Base-by-base conservation (phyloP, 352 stramenopile genomes). In the Phytopythium vexans region DNA sequence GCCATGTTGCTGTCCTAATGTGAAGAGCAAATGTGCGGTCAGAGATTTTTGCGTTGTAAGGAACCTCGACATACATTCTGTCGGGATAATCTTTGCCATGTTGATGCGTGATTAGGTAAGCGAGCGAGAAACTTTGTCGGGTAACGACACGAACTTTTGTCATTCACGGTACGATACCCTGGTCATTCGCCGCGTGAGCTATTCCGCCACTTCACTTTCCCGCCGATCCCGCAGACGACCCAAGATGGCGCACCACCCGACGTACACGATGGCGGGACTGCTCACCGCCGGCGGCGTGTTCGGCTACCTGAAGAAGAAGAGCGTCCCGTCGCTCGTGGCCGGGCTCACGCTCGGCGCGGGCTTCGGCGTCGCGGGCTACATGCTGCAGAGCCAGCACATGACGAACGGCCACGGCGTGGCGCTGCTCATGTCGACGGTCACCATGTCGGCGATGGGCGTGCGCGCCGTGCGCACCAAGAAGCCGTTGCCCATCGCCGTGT, bases 381-480 rank as follows among this genome's bases (percentile, higher is more conserved):
- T 95, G 65, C 70, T 96, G 32, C 74, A 92, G 56, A 82, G 83
- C 59, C 79, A 80, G 38, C 70, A 86, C 52, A 92, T 92, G 77
- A 86, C 82, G 33, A 76, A 89, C 53, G 87, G 87, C 58, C 87
- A 96, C 62, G 82, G 76, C 45, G 59, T 88, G 34, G 83, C 82
- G 51, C 68, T 95, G 16, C 79, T 91, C 50, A 66, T 90, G 57
- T 94, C 85, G 16, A 79, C 85, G 33, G 79, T 92, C 60, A 94
- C 87, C 51, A 91, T 92, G 82, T 79, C 77, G 35, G 76, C 80
- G 16, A 96, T 96, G 87, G 83, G 82, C 36, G 50, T 90, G 55
- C 82, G 87, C 54, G 85, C 85, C 40, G 75, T 94, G 49, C 74
- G 73, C 58, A 87, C 70, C 42, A 74, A 73, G 41, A 91, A 88